Evolutionary conservation across 495 filamentous ascomycete genomes (phyloP).

Genomic region (Collariella sp.): DNA sequence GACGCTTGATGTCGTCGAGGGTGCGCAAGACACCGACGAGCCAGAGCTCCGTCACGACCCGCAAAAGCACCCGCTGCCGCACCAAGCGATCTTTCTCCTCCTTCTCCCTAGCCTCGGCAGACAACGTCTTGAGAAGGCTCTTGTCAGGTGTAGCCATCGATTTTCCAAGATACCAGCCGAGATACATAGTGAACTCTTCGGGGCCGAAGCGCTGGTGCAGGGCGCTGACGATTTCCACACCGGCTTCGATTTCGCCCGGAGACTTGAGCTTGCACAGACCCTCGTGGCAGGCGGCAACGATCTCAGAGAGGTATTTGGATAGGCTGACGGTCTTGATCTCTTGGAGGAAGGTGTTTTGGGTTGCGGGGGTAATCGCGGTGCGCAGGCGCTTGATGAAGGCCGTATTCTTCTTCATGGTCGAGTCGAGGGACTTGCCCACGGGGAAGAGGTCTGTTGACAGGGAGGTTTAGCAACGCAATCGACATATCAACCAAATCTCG

Average conservation of each 20-base stretch:
- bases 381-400: conserved; percentile 96
- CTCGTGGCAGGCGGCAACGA: conserved; percentile 96
- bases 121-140: conserved; percentile 66
- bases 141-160: conserved; percentile 90
- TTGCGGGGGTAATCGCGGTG: conserved; percentile 73
- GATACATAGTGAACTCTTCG: conserved; percentile 77
- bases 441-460: conserved; percentile 61
- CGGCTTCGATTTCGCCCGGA: conserved; percentile 79
- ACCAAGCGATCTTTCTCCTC: conserved; percentile 91
- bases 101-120: conserved; percentile 75
- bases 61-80: conserved; percentile 76
- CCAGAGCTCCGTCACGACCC: conserved; percentile 94
- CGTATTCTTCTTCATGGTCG: conserved; percentile 97
- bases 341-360: conserved; percentile 73
- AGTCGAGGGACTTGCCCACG: conserved; percentile 76
- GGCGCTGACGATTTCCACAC: conserved; percentile 86
- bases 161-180: conserved; percentile 88
- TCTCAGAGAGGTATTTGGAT: conserved; percentile 95
- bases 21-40: conserved; percentile 80
- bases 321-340: conserved; percentile 89
- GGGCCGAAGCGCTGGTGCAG: conserved; percentile 95
- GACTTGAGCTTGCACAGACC: conserved; percentile 87
- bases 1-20: conserved; percentile 77
- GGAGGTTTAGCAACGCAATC: not conserved
- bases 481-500: not conserved